phyloP scores from a whole-genome alignment of 176 grass and related monocot species.

The Leersia perrieri region DNA sequence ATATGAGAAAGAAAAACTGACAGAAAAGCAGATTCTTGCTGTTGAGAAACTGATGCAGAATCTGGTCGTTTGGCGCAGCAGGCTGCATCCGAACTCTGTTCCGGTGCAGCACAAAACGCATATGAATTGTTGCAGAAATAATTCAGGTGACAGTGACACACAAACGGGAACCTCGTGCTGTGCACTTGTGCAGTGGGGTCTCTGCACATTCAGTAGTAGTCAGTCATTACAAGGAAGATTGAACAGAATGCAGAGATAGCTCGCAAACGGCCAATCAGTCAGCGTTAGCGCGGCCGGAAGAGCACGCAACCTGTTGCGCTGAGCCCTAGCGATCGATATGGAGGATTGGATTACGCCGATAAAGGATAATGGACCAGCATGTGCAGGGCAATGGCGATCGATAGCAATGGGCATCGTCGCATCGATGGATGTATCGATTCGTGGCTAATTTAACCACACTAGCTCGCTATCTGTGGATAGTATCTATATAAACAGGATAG shows the following conservation, averaged over 20 bases:
- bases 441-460: neutral
- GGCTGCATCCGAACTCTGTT: too few species aligned
- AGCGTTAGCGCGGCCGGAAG: too few species aligned
- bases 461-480: neutral
- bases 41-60: neutral
- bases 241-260: neutral
- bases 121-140: too few species aligned
- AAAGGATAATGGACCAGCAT: neutral
- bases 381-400: neutral
- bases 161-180: neutral
- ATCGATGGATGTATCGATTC: neutral
- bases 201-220: neutral
- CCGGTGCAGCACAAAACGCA: too few species aligned
- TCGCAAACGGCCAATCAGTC: too few species aligned
- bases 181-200: neutral
- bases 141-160: neutral
- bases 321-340: too few species aligned
- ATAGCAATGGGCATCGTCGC: neutral
- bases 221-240: neutral
- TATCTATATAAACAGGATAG: conserved; percentile 32
- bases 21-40: neutral
- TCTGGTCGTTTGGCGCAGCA: neutral
- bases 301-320: too few species aligned
- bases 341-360: too few species aligned
- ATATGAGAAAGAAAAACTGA: too few species aligned